Conservation (phyloP, 768 basidiomycete genomes). For the Collybia nuda region DNA sequence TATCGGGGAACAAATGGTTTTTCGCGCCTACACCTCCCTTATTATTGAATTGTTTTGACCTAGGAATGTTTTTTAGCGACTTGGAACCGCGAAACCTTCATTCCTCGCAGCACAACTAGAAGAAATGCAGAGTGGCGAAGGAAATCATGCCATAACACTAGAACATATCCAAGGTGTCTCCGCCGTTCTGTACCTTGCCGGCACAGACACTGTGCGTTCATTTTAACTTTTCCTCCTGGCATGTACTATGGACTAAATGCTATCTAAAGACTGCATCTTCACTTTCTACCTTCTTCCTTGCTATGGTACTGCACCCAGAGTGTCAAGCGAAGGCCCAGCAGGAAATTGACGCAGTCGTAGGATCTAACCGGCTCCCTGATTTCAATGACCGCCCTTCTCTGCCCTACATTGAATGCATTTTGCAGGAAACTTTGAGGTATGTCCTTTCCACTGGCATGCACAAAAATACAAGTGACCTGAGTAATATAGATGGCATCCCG, state of each 20-base stretch:
- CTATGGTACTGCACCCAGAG: slow-evolving; percentile 29
- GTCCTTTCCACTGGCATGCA: neutral
- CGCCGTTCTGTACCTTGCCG: slow-evolving; percentile 34
- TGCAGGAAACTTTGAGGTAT: slow-evolving; percentile 17
- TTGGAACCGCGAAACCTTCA: slow-evolving; percentile 16
- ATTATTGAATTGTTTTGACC: neutral
- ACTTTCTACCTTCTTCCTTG: slow-evolving; percentile 23
- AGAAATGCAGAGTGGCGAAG: neutral
- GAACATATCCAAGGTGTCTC: slow-evolving; percentile 20
- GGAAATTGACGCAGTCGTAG: slow-evolving; percentile 26
- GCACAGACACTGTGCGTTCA: slow-evolving; percentile 29
- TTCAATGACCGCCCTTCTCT: slow-evolving; percentile 5
- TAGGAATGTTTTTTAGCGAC: neutral
- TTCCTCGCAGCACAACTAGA: slow-evolving; percentile 9
- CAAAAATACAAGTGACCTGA: too few species aligned
- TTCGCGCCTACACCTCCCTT: neutral
- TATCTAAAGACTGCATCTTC: slow-evolving; percentile 15
- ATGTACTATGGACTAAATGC: neutral
- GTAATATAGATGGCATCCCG: neutral
- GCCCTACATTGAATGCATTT: slow-evolving; percentile 10
- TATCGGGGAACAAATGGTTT: slow-evolving; percentile 25
- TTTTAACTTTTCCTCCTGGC: slow-evolving; percentile 4
- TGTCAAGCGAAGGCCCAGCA: slow-evolving; percentile 24
- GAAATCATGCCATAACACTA: neutral
- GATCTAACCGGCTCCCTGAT: slow-evolving; percentile 19